Percentiles rank a stretch among this genome's conserved stretches.
phyloP scores from a whole-genome alignment of 805 yeast species.

The Metschnikowia aberdeeniae region DNA sequence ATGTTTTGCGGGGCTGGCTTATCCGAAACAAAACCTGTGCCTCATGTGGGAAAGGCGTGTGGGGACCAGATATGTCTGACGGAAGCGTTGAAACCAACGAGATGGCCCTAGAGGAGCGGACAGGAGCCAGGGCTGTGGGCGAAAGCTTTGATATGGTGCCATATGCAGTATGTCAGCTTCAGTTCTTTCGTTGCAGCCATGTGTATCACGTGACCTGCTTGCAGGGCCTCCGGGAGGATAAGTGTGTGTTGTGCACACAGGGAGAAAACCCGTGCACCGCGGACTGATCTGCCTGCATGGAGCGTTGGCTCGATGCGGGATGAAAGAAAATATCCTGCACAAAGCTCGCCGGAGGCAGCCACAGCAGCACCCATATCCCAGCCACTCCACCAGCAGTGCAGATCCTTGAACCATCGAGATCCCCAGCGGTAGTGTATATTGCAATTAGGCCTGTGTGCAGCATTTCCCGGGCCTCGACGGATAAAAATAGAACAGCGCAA shows the following conservation, averaged over 20 bases:
- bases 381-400: too few species aligned
- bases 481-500: neutral
- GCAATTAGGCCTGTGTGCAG: too few species aligned
- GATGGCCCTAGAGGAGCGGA: conserved; percentile 53
- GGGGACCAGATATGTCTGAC: conserved; percentile 58
- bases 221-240: conserved; percentile 32
- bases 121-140: conserved; percentile 11
- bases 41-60: conserved; percentile 67
- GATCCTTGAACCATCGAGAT: too few species aligned
- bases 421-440: too few species aligned
- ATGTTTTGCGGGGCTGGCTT: conserved; percentile 58
- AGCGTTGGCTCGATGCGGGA: too few species aligned
- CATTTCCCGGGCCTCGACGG: neutral
- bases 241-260: conserved; percentile 14
- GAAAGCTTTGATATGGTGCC: conserved; percentile 4
- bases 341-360: too few species aligned
- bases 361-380: too few species aligned
- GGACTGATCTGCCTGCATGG: too few species aligned
- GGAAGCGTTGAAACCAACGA: conserved; percentile 34
- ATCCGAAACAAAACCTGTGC: conserved; percentile 54
- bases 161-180: conserved; percentile 32
- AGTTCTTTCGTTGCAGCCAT: conserved; percentile 63
- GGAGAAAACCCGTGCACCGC: neutral
- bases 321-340: too few species aligned
- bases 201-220: conserved; percentile 61